Evolutionary conservation across 768 basidiomycete species (phyloP).

Genomic region (Podaxis sp.): DNA sequence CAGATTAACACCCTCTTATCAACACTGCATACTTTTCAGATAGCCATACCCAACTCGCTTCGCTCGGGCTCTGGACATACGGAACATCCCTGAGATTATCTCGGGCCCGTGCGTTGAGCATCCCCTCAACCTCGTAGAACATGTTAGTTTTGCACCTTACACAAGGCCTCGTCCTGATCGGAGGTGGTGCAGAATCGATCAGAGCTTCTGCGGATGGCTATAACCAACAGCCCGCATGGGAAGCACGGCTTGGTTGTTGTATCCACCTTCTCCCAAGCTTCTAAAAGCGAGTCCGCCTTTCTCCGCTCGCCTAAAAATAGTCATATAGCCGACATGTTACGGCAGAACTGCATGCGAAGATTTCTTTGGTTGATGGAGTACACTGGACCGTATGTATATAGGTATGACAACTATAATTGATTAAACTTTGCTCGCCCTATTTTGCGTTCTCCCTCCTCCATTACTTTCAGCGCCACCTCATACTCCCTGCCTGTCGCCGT

Average conservation of each 20-base stretch:
- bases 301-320: slow-evolving; percentile 1
- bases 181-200: background rate
- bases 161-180: background rate
- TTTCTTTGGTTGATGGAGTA: background rate
- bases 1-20: background rate
- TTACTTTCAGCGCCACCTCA: background rate
- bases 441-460: background rate
- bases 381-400: background rate
- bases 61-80: background rate
- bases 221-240: slow-evolving; percentile 3
- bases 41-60: background rate
- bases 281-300: background rate
- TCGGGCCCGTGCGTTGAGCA: background rate
- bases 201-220: background rate
- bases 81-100: background rate
- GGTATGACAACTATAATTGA: background rate
- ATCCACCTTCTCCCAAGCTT: background rate
- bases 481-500: background rate
- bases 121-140: background rate
- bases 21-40: background rate
- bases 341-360: slow-evolving; percentile 2
- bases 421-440: background rate
- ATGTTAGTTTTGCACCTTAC: background rate
- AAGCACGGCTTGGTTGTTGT: background rate
- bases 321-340: slow-evolving; percentile 1